phyloP scores from a whole-genome alignment of 2,329 filamentous ascomycete genomes.

The Onygenales sp. region DNA sequence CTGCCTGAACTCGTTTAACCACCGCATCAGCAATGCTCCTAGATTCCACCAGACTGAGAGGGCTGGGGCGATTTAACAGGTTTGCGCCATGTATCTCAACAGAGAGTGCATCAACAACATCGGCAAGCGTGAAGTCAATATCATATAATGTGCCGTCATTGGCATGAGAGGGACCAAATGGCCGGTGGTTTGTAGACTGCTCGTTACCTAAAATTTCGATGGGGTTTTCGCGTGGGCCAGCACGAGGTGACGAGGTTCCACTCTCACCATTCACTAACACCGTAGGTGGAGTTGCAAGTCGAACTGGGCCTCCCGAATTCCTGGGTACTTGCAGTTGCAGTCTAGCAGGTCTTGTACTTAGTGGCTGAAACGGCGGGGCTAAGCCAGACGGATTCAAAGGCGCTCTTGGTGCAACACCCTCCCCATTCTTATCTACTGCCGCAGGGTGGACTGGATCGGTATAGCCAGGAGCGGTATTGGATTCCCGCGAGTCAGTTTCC shows the following conservation, averaged over 20 bases:
- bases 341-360: constrained; percentile 23
- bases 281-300: constrained; percentile 34
- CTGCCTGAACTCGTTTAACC: constrained; percentile 20
- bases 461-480: background rate
- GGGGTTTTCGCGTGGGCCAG: background rate
- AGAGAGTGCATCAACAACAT: constrained; percentile 24
- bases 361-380: constrained; percentile 11
- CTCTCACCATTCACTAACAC: constrained; percentile 30
- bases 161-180: background rate
- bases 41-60: constrained; percentile 23
- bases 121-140: constrained; percentile 18
- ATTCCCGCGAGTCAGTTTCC: background rate
- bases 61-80: constrained; percentile 18
- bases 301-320: constrained; percentile 29
- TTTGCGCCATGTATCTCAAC: constrained; percentile 22
- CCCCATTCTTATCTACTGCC: background rate
- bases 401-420: background rate
- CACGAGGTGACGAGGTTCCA: constrained; percentile 8
- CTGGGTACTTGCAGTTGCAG: constrained; percentile 36
- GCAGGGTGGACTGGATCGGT: background rate
- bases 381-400: background rate
- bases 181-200: background rate
- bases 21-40: constrained; percentile 21
- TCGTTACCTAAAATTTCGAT: background rate
- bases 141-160: background rate